Evolutionary conservation across 495 filamentous ascomycete species (phyloP).

Genomic region (Neurospora intermedia): DNA sequence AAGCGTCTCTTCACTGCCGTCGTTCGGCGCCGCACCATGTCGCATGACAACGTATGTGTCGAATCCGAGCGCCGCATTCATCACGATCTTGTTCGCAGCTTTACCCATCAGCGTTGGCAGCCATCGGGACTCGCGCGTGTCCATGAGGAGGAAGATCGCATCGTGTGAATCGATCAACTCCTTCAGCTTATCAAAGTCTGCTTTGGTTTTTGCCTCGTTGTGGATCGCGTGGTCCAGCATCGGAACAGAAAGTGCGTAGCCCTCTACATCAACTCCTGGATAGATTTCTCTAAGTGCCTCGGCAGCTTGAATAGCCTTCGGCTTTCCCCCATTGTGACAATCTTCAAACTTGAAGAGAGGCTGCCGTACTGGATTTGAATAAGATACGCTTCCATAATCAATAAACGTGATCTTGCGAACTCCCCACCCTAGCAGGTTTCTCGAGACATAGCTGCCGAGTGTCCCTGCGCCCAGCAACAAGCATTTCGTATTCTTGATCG

Average conservation of each 20-base stretch:
- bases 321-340: constrained; percentile 72
- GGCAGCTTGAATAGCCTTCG: constrained; percentile 75
- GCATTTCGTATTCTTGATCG: constrained; percentile 83
- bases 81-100: constrained; percentile 79
- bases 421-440: constrained; percentile 90
- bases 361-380: constrained; percentile 95
- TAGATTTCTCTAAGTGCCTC: constrained; percentile 78
- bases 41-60: constrained; percentile 97
- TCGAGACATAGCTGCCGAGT: constrained; percentile 82
- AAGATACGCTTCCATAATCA: constrained; percentile 87
- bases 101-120: constrained; percentile 97
- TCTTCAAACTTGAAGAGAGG: constrained; percentile 85
- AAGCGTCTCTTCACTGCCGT: constrained; percentile 50
- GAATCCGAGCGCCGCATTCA: constrained; percentile 94
- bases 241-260: constrained; percentile 73
- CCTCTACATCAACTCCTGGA: constrained; percentile 72
- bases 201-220: constrained; percentile 52
- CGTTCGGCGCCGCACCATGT: constrained; percentile 54
- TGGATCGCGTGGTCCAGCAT: constrained; percentile 88
- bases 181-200: constrained; percentile 65
- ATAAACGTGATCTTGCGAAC: constrained; percentile 95
- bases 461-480: constrained; percentile 92
- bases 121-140: constrained; percentile 90
- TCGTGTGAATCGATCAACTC: constrained; percentile 78
- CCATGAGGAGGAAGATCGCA: constrained; percentile 90